Conservation (phyloP, 345 rosid species). For the Brassica cretica region DNA sequence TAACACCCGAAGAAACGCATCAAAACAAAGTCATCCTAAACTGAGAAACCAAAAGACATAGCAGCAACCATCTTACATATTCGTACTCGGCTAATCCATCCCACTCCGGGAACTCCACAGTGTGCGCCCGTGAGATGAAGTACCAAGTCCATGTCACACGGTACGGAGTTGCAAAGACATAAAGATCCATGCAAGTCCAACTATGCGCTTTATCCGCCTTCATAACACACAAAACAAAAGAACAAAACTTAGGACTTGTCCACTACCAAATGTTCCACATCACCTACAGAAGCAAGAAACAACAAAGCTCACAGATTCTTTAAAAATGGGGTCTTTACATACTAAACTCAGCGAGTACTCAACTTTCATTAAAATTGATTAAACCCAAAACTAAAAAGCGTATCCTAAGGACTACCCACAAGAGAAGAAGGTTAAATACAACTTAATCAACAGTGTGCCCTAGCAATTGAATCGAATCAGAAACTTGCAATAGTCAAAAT, state of each 20-base stretch:
- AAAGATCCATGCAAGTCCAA: slow-evolving; percentile 97
- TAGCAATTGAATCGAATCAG: neutral
- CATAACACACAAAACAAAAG: slow-evolving; percentile 28
- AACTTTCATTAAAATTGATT: neutral
- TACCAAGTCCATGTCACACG: slow-evolving; percentile 97
- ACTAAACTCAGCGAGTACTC: neutral
- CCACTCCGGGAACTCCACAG: slow-evolving; percentile 77
- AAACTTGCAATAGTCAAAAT: slow-evolving; percentile 17
- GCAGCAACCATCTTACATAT: slow-evolving; percentile 55
- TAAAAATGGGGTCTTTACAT: neutral
- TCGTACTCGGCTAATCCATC: slow-evolving; percentile 85
- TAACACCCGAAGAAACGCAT: slow-evolving; percentile 30
- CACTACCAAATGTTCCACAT: neutral
- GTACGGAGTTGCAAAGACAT: slow-evolving; percentile 91
- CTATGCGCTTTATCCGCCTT: slow-evolving; percentile 87
- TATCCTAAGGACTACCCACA: neutral
- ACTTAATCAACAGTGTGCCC: neutral
- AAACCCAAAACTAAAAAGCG: neutral
- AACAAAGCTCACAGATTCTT: neutral
- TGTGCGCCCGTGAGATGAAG: slow-evolving; percentile 77
- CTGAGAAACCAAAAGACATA: neutral
- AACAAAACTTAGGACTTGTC: neutral
- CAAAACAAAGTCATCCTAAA: neutral
- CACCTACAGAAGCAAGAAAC: neutral
- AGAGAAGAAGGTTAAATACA: neutral